A percentile compares a stretch with the other conserved stretches of the same genome.
These are phyloP conservation scores for Hypoxylon sp. DNA, from an alignment of 2,329 filamentous ascomycete genomes.

Conservation along the genomic window DNA sequence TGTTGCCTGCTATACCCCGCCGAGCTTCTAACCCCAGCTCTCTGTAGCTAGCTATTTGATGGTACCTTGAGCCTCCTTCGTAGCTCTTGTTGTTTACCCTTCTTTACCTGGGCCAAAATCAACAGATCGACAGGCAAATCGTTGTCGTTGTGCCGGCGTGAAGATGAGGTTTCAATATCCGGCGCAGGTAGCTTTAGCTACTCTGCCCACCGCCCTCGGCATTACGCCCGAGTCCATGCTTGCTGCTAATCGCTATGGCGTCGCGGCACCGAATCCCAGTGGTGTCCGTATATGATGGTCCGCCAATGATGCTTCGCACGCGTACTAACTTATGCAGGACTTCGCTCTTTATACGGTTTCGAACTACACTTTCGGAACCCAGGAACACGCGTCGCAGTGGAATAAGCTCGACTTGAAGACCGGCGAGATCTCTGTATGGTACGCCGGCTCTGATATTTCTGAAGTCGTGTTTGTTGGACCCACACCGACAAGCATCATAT, in stretches of 20 bases:
- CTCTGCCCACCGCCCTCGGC: constrained; percentile 49
- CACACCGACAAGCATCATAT: constrained; percentile 62
- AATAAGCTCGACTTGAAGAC: constrained; percentile 69
- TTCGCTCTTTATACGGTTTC: constrained; percentile 65
- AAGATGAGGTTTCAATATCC: constrained; percentile 51
- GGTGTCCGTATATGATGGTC: constrained; percentile 49
- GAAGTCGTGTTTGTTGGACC: constrained; percentile 71
- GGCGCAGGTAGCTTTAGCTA: constrained; percentile 48
- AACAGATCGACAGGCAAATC: constrained; percentile 24
- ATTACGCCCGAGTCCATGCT: constrained; percentile 55
- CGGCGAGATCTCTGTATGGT: constrained; percentile 67
- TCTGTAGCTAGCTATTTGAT: constrained; percentile 28
- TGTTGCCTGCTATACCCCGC: constrained; percentile 40
- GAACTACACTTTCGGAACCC: constrained; percentile 72
- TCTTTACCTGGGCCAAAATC: constrained; percentile 10
- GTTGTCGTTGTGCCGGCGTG: constrained; percentile 28
- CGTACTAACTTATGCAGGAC: constrained; percentile 50
- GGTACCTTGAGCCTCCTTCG: constrained; percentile 21
- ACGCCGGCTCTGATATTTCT: constrained; percentile 66
- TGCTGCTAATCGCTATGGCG: constrained; percentile 54
- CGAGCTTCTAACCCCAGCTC: constrained; percentile 30
- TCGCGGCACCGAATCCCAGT: constrained; percentile 53
- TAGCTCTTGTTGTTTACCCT: constrained; percentile 29
- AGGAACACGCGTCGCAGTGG: constrained; percentile 63
- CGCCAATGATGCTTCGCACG: not conserved